Evolutionary conservation across 2,329 filamentous ascomycete genomes (phyloP), one percentile per base, ranked within the genome.

Genomic region (Alternaria gaisen): DNA sequence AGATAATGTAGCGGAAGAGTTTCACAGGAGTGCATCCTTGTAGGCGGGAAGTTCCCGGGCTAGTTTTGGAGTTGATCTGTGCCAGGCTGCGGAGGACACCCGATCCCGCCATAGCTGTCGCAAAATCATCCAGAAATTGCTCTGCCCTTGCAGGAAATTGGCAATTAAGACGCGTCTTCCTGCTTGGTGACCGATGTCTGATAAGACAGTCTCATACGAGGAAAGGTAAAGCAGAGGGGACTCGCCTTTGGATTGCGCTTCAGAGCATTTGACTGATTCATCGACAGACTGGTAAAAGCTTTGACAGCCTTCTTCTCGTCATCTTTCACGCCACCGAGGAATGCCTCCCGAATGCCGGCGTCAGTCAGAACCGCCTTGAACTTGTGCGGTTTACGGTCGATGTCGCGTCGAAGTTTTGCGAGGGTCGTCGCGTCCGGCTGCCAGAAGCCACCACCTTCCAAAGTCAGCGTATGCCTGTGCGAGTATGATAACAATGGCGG

Each of bases 201-300:
- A 32, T 12, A 43, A 22, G 22, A 18, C 16, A 6, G 14, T 38
- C 26, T 28, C 14, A 18, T 26, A 1, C 4, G 30, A 42, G 38
- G 64, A 54, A 65, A 20, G 60, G 60, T 56, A 63, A 22, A 52
- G 61, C 40, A 47, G 48, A 63, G 36, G 41, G 30, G 11, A 81
- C 85, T 77, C 77, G 93, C 92, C 87, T 94, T 94, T 5, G 94
- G 94, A 73, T 90, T 90, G 38, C 88, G 94, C 83, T 96, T 97
- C 52, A 97, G 83, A 14, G 93, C 92, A 63, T 87, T 90, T 60
- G 88, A 87, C 65, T 86, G 81, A 71, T 97, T 97, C 47, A 53
- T 67, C 26, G 67, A 28, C 67, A 85, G 82, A 43, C 72, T 71
- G 16, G 82, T 83, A 22, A 97, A 97, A 1, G 90, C 90, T 66